A percentile compares a stretch with the other conserved stretches of the same genome.
Conservation (phyloP, 108 stramenopile species). For the Nitzschia sp. region DNA sequence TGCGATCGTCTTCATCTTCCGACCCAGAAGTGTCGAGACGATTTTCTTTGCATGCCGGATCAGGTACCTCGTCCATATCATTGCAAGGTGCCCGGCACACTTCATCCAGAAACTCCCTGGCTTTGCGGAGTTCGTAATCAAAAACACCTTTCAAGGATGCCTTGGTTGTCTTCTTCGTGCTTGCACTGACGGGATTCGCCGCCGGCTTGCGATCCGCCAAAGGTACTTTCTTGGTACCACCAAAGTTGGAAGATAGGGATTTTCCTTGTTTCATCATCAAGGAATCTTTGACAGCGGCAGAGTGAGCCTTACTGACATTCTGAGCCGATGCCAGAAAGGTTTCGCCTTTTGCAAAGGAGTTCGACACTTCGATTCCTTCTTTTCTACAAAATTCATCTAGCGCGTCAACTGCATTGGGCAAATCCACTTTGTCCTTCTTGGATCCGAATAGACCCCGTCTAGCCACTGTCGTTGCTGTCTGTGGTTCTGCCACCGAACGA, state of each 20-base stretch:
- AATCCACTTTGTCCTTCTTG: neutral
- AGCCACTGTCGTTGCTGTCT: neutral
- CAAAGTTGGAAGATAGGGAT: neutral
- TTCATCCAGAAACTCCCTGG: slow-evolving; percentile 18
- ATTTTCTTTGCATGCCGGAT: neutral
- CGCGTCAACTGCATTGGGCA: neutral
- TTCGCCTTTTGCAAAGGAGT: neutral
- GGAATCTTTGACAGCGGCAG: neutral
- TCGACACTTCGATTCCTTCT: neutral
- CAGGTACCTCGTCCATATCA: neutral
- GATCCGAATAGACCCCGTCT: slow-evolving; percentile 21
- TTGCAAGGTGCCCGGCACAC: slow-evolving; percentile 3
- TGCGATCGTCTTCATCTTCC: neutral
- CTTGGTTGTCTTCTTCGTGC: neutral
- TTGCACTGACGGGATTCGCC: neutral
- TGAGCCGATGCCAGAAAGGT: neutral
- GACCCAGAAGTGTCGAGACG: neutral
- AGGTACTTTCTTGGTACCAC: neutral
- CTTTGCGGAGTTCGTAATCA: slow-evolving; percentile 11
- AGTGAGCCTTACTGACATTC: neutral
- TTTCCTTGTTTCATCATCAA: neutral
- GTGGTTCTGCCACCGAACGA: neutral
- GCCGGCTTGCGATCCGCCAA: neutral
- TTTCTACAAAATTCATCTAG: neutral
- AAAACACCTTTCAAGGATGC: slow-evolving; percentile 8